Percentiles rank a stretch among this genome's conserved stretches.
These are phyloP conservation scores for Solanum sejunctum DNA, from an alignment of 257 asterid genomes.

Conservation along the genomic window DNA sequence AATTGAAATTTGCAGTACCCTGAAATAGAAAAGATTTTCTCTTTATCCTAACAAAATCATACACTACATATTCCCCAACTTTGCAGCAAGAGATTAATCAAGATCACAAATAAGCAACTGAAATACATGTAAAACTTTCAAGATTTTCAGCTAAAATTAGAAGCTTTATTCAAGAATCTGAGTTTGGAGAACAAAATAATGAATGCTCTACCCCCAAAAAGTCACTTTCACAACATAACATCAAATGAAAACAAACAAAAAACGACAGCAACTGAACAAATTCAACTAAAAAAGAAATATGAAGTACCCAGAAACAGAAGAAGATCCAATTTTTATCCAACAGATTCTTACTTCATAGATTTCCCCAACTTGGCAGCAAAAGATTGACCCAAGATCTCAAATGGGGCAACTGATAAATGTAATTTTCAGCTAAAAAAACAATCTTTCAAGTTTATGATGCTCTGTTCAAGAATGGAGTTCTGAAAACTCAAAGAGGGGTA, in stretches of 20 bases:
- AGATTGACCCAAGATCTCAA: neutral
- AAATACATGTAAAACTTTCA: neutral
- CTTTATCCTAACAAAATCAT: slow-evolving; percentile 1
- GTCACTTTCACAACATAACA: neutral
- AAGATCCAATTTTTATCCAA: neutral
- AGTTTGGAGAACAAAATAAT: neutral
- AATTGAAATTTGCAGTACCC: neutral
- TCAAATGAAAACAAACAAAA: neutral
- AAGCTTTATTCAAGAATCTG: neutral
- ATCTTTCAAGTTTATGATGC: neutral
- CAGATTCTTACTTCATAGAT: neutral
- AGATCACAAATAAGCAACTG: neutral
- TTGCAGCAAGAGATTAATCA: neutral
- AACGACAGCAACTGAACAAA: neutral
- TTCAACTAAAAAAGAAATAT: neutral
- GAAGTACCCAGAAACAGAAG: neutral
- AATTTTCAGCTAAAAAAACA: neutral
- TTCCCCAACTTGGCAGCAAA: neutral
- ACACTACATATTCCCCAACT: slow-evolving; percentile 4
- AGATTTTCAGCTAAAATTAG: neutral
- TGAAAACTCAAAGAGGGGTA: neutral
- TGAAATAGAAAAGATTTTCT: slow-evolving; percentile 3
- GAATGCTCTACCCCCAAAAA: neutral
- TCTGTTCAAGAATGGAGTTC: neutral
- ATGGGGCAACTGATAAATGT: neutral